Base-by-base conservation (phyloP, 345 rosid species). In the Euphorbia tirucalli region DNA sequence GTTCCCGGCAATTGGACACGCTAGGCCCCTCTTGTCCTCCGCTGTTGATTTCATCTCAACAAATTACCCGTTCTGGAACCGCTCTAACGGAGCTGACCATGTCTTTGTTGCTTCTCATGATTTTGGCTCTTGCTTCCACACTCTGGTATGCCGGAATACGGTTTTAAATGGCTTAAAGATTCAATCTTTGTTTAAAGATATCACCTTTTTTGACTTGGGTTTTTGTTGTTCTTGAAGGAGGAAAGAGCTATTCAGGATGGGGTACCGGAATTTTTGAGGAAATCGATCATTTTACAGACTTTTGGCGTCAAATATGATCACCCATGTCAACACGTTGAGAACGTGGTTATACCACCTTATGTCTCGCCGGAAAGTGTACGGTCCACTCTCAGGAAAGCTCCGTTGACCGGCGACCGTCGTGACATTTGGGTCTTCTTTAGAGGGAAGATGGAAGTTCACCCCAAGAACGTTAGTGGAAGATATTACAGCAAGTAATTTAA, bases 381-480 rank as follows among this genome's bases (percentile, higher is more conserved):
- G 52, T 80, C 59, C 65, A 90, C 95, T 0, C 71, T 85, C 1
- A 76, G 78, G 25, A 82, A 54, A 58, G 69, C 80, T 49, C 88
- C 88, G 79, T 61, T 66, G 63, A 75, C 72, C 71, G 82, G 87
- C n/a, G 82, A 87, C 27, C 75, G 78, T 61, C 86, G 99, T 39
- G 97, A 95, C 61, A 90, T 95, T 56, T 87, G 83, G 88, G 97
- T 82, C 11, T 95, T 89, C 79, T 95, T 95, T 73, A 78, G 99
- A 61, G 99, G 99, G 9, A 95, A 95, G 63, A 95, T 95, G 97
- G 99, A 95, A 80, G 89, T 95, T 69, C 86, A 95, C 78, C 99
- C 99, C 19, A 95, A 90, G 75, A 95, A 95, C 70, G 62, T 92
- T n/a, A 92, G 87, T 65, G 99, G 99, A 5, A 87, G 88, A 52